Percentiles rank a stretch among this genome's conserved stretches.
These are phyloP conservation scores for Solanum neorickii DNA, from an alignment of 257 asterid species.

Conservation along the genomic window DNA sequence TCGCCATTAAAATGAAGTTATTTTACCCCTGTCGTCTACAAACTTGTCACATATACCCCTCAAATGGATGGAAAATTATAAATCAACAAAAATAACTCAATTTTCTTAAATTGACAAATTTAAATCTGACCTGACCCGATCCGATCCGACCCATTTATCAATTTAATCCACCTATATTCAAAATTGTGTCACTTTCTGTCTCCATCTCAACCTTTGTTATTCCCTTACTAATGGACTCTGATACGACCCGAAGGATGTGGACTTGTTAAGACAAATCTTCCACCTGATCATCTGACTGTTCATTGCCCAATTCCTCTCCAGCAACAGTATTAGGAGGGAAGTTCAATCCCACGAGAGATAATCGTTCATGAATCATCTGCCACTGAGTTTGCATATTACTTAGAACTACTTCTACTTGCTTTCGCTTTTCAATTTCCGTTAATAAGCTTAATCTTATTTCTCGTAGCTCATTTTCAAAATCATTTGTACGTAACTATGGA, in stretches of 20 bases:
- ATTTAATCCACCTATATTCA: no score
- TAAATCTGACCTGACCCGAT: no score
- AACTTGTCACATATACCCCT: no score
- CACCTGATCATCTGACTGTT: slow-evolving; percentile 36
- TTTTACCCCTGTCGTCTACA: no score
- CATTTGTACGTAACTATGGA: slow-evolving; percentile 27
- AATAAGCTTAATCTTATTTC: slow-evolving; percentile 60
- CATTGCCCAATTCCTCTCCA: slow-evolving; percentile 25
- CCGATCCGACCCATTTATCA: no score
- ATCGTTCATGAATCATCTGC: slow-evolving; percentile 42
- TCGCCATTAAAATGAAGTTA: no score
- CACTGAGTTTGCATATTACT: slow-evolving; percentile 46
- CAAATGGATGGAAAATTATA: no score
- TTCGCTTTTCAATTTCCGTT: slow-evolving; percentile 79
- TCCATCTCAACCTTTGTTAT: slow-evolving; percentile 78
- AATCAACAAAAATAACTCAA: no score
- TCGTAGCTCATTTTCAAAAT: slow-evolving; percentile 60
- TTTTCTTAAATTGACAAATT: no score
- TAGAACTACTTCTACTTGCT: slow-evolving; percentile 70
- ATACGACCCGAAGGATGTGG: slow-evolving; percentile 49
- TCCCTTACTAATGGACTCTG: slow-evolving; percentile 79
- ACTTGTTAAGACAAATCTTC: slow-evolving; percentile 55
- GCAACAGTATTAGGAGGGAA: slow-evolving; percentile 47
- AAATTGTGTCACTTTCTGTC: slow-evolving; percentile 47
- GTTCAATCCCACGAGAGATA: slow-evolving; percentile 52